Evolutionary conservation across 2,329 filamentous ascomycete species (phyloP), one percentile per base, ranked within the genome.

Genomic region (Conoideocrella luteorostrata): DNA sequence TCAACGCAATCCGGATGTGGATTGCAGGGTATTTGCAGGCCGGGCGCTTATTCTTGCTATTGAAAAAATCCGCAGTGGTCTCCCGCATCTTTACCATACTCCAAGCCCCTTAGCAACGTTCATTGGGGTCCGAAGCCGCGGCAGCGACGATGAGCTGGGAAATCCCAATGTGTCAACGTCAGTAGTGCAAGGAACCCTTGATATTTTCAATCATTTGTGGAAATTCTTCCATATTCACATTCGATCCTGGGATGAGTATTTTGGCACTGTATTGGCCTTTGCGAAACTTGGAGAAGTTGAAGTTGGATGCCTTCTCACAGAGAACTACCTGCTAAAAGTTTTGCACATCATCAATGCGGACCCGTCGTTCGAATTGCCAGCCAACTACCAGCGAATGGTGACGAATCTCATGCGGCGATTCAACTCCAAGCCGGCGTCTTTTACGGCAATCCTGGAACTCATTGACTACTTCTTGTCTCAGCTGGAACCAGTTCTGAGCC

Each of bases 161-260:
- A 39, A 23, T 23, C 29, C n/a, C 18, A n/a, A 13, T 11, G 20
- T 42, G 13, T 46, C 38, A 10, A 41, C 15, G 24, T 41, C 40
- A 15, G 44, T 46, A 20, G 18, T 75, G 18, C 54, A 60, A 21
- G 57, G 60, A 2, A 60, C 66, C 4, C 60, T 80, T 32, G 52
- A 56, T 15, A 64, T 78, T 18, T 68, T 88, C 39, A 65, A 70
- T 23, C 60, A 70, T 18, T 60, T 87, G 4, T 88, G 80, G 77
- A 65, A 73, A 3, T 68, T 64, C n/a, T 79, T 88, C 45, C 79
- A 86, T 47, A 62, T 68, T 3, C 69, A 74, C 36, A 66, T 79
- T 22, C 77, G 81, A 45, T 76, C 84, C 3, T 93, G 87, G 87
- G 77, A 82, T 33, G 86, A 91, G 54, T 83, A 84, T 46, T 91